Evolutionary conservation across 768 basidiomycete genomes (phyloP), one percentile per base, ranked within the genome.

Genomic region (Termitomyces sp.): DNA sequence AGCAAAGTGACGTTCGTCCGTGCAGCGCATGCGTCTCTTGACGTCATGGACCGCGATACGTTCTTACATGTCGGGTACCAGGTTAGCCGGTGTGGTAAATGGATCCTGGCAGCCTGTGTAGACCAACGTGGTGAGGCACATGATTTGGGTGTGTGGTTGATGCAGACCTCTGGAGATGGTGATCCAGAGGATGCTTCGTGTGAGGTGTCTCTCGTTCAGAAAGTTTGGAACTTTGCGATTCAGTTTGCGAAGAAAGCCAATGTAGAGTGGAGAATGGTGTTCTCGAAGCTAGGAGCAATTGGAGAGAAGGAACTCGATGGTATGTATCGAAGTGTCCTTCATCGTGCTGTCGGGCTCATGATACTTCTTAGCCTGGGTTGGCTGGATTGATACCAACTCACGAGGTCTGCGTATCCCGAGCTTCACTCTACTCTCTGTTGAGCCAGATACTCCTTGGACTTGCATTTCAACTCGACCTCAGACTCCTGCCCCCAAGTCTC

Each of bases 101-200:
- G 91, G 92, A 74, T 93, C 6, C 66, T 90, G 17, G 82, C 83
- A n/a, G 76, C 82, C 31, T 87, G 85, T 63, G 72, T 89, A 6
- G 92, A 94, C 64, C 83, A 92, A 66, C 76, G 86, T 1, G 92
- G 90, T 2, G 89, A 94, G 66, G 82, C 78, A 15, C 82, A 87
- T 62, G 83, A 89, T 58, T 64, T 85, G 28, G 82, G 79, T 8
- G 81, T 87, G 8, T 89, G 87, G 85, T 65, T 86, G 26, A 78
- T 76, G n/a, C 80, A 81, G 43, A 69, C 67, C 33, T 63, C 62
- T 28, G 57, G 23, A 5, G 50, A 58, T 10, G 50, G 43, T 30
- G 60, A 61, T 11, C 15, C 42, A 41, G 71, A 67, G 21, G 63
- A 63, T 15, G 68, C 71, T 19, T 65, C 60, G 12, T 72, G 71